Conservation (phyloP, 495 filamentous ascomycete genomes). For the Penicillium diatomitis region DNA sequence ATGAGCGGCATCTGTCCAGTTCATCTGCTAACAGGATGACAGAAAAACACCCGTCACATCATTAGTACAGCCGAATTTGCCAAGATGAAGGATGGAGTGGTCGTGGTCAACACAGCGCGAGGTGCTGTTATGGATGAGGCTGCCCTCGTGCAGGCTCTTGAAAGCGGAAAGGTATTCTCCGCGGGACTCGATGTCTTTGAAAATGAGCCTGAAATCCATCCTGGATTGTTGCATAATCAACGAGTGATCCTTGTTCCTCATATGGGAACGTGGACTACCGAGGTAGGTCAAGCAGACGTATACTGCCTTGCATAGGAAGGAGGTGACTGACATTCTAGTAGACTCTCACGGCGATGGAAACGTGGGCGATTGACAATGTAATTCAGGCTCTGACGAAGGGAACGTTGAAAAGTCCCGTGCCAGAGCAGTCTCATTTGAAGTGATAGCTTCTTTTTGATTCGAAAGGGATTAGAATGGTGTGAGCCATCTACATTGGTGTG, state of each 20-base stretch:
- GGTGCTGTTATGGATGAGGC: constrained; percentile 63
- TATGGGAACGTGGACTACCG: constrained; percentile 59
- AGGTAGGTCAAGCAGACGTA: constrained; percentile 34
- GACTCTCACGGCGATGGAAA: constrained; percentile 58
- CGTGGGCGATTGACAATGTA: constrained; percentile 55
- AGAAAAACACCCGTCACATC: constrained; percentile 58
- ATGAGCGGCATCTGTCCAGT: too few relatives aligned
- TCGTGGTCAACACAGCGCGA: constrained; percentile 64
- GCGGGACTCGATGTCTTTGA: constrained; percentile 64
- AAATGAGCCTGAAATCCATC: constrained; percentile 56
- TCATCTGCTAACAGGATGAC: not conserved
- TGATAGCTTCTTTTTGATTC: not conserved
- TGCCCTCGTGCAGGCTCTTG: constrained; percentile 56
- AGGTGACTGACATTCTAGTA: constrained; percentile 13
- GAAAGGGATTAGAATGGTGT: too few relatives aligned
- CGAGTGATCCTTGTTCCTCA: constrained; percentile 58
- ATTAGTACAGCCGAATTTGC: constrained; percentile 54
- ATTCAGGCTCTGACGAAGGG: constrained; percentile 44
- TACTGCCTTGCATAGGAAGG: too few relatives aligned
- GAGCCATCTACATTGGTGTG: too few relatives aligned
- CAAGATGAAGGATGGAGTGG: constrained; percentile 61
- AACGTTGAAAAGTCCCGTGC: constrained; percentile 47
- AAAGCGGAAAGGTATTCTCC: constrained; percentile 49
- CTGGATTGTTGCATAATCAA: constrained; percentile 48
- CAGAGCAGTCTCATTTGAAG: constrained; percentile 47